Conservation (phyloP, 208 protist genomes). For the Leishmania tarentolae region DNA sequence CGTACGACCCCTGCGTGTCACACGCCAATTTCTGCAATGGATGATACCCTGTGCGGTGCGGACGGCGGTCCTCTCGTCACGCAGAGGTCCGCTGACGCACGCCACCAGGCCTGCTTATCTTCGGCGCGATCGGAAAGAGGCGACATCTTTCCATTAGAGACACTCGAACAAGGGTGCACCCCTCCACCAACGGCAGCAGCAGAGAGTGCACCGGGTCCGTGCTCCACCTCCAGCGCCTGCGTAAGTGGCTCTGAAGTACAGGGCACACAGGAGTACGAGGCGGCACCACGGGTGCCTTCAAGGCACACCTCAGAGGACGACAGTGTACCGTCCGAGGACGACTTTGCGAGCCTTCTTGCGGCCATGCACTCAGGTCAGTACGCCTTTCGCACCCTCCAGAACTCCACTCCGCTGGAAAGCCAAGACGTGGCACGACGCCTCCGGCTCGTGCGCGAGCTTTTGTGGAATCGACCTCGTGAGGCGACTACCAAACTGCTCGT, state of each 20-base stretch:
- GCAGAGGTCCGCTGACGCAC: neutral
- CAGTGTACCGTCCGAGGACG: neutral
- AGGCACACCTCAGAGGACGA: neutral
- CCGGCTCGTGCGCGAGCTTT: conserved; percentile 69
- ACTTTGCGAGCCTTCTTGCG: conserved; percentile 12
- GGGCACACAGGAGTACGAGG: neutral
- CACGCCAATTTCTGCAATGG: neutral
- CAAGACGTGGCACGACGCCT: conserved; percentile 19
- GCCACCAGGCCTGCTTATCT: neutral
- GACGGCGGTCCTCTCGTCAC: neutral
- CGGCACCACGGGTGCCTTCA: neutral
- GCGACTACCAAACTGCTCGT: neutral
- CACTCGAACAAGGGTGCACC: neutral
- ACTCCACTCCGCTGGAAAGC: conserved; percentile 15
- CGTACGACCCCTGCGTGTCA: neutral
- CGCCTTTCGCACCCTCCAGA: conserved; percentile 34
- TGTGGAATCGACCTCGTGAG: conserved; percentile 65
- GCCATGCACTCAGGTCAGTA: conserved; percentile 8
- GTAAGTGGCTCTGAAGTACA: neutral
- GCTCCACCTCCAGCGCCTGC: neutral
- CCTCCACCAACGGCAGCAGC: neutral
- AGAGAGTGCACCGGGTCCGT: neutral
- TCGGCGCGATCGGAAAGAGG: neutral
- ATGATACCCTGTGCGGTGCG: neutral
- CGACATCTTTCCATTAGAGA: too few relatives aligned